Evolutionary conservation across 2,329 filamentous ascomycete genomes (phyloP), one percentile per base, ranked within the genome.

Genomic region (Parasarocladium wereldwijsianum): DNA sequence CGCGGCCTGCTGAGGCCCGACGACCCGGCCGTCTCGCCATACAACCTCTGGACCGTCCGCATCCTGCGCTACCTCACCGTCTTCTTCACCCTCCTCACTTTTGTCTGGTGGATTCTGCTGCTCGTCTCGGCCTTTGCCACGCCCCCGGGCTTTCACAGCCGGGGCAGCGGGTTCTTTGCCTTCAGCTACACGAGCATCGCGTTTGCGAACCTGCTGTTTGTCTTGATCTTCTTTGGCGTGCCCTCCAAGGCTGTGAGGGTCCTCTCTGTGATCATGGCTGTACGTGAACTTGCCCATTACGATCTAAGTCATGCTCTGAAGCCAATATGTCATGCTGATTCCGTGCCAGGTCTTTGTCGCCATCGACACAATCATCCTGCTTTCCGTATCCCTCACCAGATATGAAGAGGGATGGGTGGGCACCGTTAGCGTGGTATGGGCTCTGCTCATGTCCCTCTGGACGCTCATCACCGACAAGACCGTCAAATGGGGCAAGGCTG

Each of bases 31-130:
- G 57, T 93, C 53, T 82, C 84, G 3, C 90, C 90, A 0, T 94
- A 94, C 58, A 98, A 98, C 44, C 70, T 96, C 21, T 93, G 85
- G 78, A 83, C 74, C 35, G 80, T 98, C 29, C 77, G 90, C 12
- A 70, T 80, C 26, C 62, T 90, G 32, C 73, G 85, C 47, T 82
- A 76, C 46, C 52, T 90, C 36, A 87, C 84, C 5, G 62, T 93
- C 32, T 43, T 83, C 21, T 81, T 94, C 46, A 62, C 87, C 13
- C 51, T 73, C 30, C 49, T 86, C 42, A 81, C 75, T 33, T 84
- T 92, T 44, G 44, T 84, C n/a, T 96, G 87, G 87, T 96, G 90
- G 87, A 66, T 83, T 8, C 52, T 94, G 32, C 62, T 93, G 19
- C 65, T 98, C n/a, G 73, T 94, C 11, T 84, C 83, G 32, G 74